Percentiles rank a stretch among this genome's conserved stretches.
Conservation (phyloP, 2,329 filamentous ascomycete genomes). For the Penicillium brevicompactum region DNA sequence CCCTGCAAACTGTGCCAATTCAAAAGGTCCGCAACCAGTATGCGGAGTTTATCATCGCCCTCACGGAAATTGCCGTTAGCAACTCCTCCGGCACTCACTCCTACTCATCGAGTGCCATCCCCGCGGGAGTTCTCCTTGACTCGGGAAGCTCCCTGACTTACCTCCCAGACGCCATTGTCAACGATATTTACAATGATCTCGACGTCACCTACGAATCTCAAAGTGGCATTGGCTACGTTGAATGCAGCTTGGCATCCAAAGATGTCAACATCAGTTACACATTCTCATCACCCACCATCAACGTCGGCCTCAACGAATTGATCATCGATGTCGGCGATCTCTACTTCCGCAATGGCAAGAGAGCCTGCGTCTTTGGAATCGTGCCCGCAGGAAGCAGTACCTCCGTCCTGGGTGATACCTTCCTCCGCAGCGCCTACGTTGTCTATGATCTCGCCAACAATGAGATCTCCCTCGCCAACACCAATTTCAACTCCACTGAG, state of each 20-base stretch:
- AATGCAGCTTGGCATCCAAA: constrained; percentile 55
- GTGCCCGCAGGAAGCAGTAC: constrained; percentile 50
- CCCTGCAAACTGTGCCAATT: constrained; percentile 68
- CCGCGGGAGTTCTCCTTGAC: constrained; percentile 44
- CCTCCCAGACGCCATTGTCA: constrained; percentile 36
- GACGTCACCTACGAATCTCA: constrained; percentile 61
- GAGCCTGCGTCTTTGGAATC: constrained; percentile 53
- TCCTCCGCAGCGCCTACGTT: constrained; percentile 64
- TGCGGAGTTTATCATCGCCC: constrained; percentile 68
- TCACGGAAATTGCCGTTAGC: constrained; percentile 59
- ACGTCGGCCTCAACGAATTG: constrained; percentile 58
- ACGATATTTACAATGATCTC: constrained; percentile 58
- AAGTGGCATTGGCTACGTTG: constrained; percentile 55
- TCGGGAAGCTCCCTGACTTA: constrained; percentile 44
- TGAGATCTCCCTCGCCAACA: constrained; percentile 63
- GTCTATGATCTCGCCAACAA: constrained; percentile 64
- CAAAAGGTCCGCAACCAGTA: constrained; percentile 55
- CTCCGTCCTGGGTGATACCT: constrained; percentile 62
- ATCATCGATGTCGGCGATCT: constrained; percentile 53
- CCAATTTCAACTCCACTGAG: constrained; percentile 59
- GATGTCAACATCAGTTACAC: constrained; percentile 58
- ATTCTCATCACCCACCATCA: constrained; percentile 59
- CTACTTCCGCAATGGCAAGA: constrained; percentile 36
- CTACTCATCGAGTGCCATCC: constrained; percentile 43
- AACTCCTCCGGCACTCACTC: constrained; percentile 21